These are phyloP conservation scores for Leccinum olivaceopallidum DNA, from an alignment of 768 basidiomycete species.

Conservation along the genomic window DNA sequence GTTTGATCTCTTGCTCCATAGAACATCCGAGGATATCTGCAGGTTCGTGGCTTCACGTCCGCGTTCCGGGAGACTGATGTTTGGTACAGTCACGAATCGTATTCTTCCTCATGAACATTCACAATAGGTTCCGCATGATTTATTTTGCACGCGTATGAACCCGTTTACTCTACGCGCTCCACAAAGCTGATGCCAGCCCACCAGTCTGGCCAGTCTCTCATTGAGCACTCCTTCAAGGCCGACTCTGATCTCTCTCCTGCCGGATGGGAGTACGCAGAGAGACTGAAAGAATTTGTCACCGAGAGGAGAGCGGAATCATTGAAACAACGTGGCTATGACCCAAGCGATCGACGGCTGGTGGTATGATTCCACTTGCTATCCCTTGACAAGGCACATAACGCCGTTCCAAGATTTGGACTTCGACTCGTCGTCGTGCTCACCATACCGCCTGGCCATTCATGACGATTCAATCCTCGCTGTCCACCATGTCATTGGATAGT, in stretches of 20 bases:
- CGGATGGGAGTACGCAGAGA: conserved; percentile 94
- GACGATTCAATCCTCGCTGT: conserved; percentile 46
- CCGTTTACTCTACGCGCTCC: neutral
- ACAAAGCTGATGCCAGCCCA: neutral
- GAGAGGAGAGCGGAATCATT: conserved; percentile 77
- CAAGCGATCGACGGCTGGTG: conserved; percentile 61
- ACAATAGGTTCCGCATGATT: conserved; percentile 89
- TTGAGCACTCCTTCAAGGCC: conserved; percentile 98
- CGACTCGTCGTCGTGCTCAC: conserved; percentile 87
- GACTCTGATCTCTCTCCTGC: conserved; percentile 95
- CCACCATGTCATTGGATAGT: neutral
- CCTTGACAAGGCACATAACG: neutral
- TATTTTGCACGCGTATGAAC: conserved; percentile 88
- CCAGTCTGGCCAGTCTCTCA: conserved; percentile 96
- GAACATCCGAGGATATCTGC: conserved; percentile 88
- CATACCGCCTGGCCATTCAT: conserved; percentile 97
- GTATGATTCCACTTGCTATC: conserved; percentile 41
- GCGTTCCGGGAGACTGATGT: conserved; percentile 3
- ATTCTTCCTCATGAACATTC: conserved; percentile 99
- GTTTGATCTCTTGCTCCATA: conserved; percentile 26
- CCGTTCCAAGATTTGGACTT: conserved; percentile 86
- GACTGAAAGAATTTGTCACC: conserved; percentile 86
- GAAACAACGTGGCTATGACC: conserved; percentile 67
- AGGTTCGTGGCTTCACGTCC: conserved; percentile 45
- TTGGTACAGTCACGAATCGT: conserved; percentile 80